Evolutionary conservation across 768 basidiomycete genomes (phyloP).

Genomic region (Trametes maxima): DNA sequence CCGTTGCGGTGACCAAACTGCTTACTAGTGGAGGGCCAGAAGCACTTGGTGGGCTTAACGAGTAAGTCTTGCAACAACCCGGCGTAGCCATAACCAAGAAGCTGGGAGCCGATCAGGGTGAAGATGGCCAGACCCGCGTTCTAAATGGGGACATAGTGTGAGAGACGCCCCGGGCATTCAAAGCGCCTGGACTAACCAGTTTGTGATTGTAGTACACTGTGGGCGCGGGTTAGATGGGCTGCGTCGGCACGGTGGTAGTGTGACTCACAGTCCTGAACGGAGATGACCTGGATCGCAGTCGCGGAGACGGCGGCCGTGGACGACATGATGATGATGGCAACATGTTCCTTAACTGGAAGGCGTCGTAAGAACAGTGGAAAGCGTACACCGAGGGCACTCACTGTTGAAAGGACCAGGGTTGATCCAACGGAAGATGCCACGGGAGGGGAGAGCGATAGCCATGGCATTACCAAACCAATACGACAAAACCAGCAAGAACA

Average conservation of each 20-base stretch:
- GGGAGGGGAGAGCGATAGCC: constrained; percentile 37
- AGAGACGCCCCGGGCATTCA: background rate
- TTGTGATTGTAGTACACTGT: constrained; percentile 44
- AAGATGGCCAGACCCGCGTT: constrained; percentile 38
- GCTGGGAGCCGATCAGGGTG: constrained; percentile 39
- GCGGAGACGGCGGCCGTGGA: constrained; percentile 37
- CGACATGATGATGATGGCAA: constrained; percentile 41
- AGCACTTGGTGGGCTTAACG: constrained; percentile 50
- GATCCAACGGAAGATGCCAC: constrained; percentile 35
- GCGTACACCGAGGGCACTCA: constrained; percentile 23
- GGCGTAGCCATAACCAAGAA: constrained; percentile 39
- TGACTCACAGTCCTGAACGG: constrained; percentile 35
- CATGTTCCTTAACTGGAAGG: constrained; percentile 38
- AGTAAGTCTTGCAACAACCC: constrained; percentile 46
- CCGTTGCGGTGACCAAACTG: background rate
- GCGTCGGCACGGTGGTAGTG: background rate
- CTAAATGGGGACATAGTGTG: background rate
- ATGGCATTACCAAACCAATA: constrained; percentile 52
- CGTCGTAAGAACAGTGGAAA: background rate
- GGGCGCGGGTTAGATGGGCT: background rate
- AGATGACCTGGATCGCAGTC: constrained; percentile 37
- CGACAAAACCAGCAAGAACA: constrained; percentile 55
- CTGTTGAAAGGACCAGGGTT: constrained; percentile 45
- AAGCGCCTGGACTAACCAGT: constrained; percentile 21
- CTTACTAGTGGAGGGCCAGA: constrained; percentile 35